These are phyloP conservation scores for Coemansia sp. DNA, from an alignment of 192 early-diverging fungal species.

Conservation along the genomic window DNA sequence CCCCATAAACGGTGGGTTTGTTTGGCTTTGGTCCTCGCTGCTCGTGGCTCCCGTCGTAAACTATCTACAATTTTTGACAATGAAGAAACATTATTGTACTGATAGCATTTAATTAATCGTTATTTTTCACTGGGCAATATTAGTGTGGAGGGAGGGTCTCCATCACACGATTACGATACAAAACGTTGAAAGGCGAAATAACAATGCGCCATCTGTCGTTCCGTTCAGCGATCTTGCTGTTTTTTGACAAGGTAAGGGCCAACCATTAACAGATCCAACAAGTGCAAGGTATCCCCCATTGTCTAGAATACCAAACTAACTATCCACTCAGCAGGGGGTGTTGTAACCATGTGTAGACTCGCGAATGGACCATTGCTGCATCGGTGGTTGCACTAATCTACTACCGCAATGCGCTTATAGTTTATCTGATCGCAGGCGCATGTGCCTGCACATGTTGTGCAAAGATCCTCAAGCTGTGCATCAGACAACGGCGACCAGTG, in stretches of 20 bases:
- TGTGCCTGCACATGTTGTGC: slow-evolving; percentile 17
- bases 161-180: too few relatives aligned
- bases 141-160: too few relatives aligned
- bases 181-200: neutral
- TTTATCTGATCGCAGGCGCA: slow-evolving; percentile 19
- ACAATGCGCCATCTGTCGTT: neutral
- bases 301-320: too few relatives aligned
- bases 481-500: slow-evolving; percentile 36
- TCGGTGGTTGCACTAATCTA: slow-evolving; percentile 18
- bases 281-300: too few relatives aligned
- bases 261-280: neutral
- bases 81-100: too few relatives aligned
- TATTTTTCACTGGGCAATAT: too few relatives aligned
- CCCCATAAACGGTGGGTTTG: too few relatives aligned
- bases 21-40: too few relatives aligned
- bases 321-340: too few relatives aligned
- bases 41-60: too few relatives aligned
- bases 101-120: too few relatives aligned
- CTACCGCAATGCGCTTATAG: slow-evolving; percentile 28
- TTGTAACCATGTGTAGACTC: slow-evolving; percentile 32
- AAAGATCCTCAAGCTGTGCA: slow-evolving; percentile 35
- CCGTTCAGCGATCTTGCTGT: neutral
- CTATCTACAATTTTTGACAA: too few relatives aligned
- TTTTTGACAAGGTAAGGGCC: slow-evolving; percentile 5
- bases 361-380: slow-evolving; percentile 30